phyloP scores from a whole-genome alignment of 1,284 basidiomycete species.

The Cutaneotrichosporon arboriforme region DNA sequence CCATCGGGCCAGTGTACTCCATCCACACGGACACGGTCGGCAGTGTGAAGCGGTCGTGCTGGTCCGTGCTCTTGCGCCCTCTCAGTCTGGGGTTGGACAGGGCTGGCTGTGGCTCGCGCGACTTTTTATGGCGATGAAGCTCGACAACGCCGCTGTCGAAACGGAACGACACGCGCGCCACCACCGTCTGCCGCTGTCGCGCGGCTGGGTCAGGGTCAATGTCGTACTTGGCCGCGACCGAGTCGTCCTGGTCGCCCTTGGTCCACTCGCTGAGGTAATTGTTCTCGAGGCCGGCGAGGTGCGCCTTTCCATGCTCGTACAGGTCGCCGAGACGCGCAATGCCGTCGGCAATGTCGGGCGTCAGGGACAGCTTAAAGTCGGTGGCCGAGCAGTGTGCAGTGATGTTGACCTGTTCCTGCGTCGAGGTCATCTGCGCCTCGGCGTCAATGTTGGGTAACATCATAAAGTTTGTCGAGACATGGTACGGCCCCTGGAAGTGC shows the following conservation, averaged over 20 bases:
- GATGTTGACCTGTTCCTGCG: constrained; percentile 56
- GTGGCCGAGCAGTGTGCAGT: constrained; percentile 69
- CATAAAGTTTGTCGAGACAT: constrained; percentile 68
- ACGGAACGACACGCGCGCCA: constrained; percentile 64
- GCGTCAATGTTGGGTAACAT: constrained; percentile 60
- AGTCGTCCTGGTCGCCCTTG: constrained; percentile 11
- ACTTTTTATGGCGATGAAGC: constrained; percentile 24
- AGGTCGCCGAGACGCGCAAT: constrained; percentile 77
- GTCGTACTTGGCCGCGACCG: constrained; percentile 28
- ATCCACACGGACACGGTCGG: constrained; percentile 78
- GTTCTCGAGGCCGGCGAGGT: constrained; percentile 60
- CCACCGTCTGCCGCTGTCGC: constrained; percentile 26
- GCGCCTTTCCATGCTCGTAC: constrained; percentile 72
- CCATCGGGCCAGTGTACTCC: constrained; percentile 49
- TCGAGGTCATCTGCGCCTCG: constrained; percentile 63
- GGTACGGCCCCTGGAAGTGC: constrained; percentile 67
- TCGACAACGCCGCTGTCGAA: constrained; percentile 65
- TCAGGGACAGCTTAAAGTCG: constrained; percentile 79
- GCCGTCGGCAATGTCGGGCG: constrained; percentile 72
- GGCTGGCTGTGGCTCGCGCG: not conserved
- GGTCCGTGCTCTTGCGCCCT: not conserved
- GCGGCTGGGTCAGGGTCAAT: constrained; percentile 4
- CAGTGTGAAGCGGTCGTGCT: constrained; percentile 50
- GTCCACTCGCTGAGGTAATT: constrained; percentile 41
- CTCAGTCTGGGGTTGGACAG: not conserved